Conservation (phyloP, 2,329 filamentous ascomycete species). For the Aaosphaeria arxii region DNA sequence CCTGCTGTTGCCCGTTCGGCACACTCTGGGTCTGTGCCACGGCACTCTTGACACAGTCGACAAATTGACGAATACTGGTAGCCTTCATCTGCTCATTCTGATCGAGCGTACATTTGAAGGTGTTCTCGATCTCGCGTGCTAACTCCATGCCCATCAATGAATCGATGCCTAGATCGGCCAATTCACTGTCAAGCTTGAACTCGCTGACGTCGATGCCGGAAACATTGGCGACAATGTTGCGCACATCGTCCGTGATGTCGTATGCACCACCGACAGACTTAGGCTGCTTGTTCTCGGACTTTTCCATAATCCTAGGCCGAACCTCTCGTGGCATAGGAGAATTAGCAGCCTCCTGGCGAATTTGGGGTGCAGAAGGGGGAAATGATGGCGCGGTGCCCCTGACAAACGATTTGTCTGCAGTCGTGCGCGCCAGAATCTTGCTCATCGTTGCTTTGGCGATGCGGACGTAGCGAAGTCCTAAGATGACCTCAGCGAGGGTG, state of each 20-base stretch:
- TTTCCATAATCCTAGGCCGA: not conserved
- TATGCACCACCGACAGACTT: not conserved
- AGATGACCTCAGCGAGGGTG: not conserved
- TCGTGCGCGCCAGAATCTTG: not conserved
- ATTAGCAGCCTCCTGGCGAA: not conserved
- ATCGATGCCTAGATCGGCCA: slow-evolving; percentile 44
- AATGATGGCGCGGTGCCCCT: not conserved
- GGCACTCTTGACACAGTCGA: not conserved
- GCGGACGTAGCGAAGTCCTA: not conserved
- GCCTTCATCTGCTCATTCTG: slow-evolving; percentile 1
- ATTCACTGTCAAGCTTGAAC: slow-evolving; percentile 6
- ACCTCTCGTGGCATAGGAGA: not conserved
- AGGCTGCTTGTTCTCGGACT: not conserved
- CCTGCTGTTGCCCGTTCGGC: not conserved
- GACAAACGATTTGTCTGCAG: not conserved
- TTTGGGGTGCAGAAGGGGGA: not conserved
- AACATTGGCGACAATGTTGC: not conserved
- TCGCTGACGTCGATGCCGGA: slow-evolving; percentile 13
- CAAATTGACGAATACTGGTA: slow-evolving; percentile 1
- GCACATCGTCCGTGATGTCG: not conserved
- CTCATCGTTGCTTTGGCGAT: not conserved
- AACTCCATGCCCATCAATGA: slow-evolving; percentile 52
- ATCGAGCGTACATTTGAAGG: slow-evolving; percentile 34
- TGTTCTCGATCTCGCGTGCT: slow-evolving; percentile 39
- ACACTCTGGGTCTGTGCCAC: not conserved